Evolutionary conservation across 306 rosid species (phyloP).

Genomic region (Acacia crassicarpa): DNA sequence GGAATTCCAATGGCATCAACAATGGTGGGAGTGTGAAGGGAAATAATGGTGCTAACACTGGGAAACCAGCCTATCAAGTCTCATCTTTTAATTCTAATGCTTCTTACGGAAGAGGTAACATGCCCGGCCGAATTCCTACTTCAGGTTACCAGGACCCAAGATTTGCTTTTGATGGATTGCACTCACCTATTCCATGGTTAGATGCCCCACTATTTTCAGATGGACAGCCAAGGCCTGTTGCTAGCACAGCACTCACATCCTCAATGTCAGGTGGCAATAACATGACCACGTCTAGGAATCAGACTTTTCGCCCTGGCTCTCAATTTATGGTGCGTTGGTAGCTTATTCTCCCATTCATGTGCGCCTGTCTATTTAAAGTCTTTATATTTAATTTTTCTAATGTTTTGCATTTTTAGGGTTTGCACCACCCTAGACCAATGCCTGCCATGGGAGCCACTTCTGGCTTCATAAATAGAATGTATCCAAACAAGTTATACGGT

Average conservation of each 20-base stretch:
- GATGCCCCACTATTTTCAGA: slow-evolving; percentile 76
- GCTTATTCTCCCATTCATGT: neutral
- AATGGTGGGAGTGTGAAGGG: slow-evolving; percentile 61
- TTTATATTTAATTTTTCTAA: neutral
- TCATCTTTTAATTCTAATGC: slow-evolving; percentile 42
- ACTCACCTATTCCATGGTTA: slow-evolving; percentile 66
- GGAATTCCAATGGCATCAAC: slow-evolving; percentile 55
- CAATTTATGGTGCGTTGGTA: slow-evolving; percentile 63
- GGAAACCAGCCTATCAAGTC: slow-evolving; percentile 43
- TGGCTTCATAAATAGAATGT: slow-evolving; percentile 72
- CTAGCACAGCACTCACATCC: slow-evolving; percentile 53
- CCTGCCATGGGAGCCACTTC: slow-evolving; percentile 69
- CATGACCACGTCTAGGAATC: slow-evolving; percentile 63
- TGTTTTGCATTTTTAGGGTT: slow-evolving; percentile 46
- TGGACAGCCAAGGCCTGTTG: slow-evolving; percentile 79
- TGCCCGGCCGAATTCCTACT: slow-evolving; percentile 67
- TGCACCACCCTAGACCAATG: slow-evolving; percentile 87
- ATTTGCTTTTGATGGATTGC: slow-evolving; percentile 62
- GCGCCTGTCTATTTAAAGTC: neutral
- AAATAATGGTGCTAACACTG: slow-evolving; percentile 44
- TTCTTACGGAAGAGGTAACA: slow-evolving; percentile 47
- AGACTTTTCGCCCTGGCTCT: slow-evolving; percentile 67
- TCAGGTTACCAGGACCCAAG: slow-evolving; percentile 89
- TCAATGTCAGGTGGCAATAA: slow-evolving; percentile 59
- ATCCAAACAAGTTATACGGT: slow-evolving; percentile 73